Evolutionary conservation across 768 basidiomycete genomes (phyloP).

Genomic region (Trametes punicea): DNA sequence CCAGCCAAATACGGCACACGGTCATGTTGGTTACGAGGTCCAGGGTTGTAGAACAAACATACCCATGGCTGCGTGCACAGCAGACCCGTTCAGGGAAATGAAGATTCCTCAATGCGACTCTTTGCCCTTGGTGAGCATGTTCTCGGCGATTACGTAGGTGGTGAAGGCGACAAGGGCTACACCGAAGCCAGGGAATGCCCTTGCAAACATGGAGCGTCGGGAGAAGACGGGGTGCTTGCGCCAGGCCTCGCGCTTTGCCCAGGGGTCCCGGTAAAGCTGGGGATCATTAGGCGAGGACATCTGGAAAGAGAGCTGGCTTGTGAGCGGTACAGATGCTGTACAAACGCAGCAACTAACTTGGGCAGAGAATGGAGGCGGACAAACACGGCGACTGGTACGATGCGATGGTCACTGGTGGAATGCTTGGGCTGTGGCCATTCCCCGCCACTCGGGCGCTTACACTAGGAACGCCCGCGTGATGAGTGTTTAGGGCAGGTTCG

Average conservation of each 20-base stretch:
- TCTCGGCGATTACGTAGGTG: constrained; percentile 85
- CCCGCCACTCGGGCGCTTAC: constrained; percentile 8
- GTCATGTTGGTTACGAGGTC: neutral
- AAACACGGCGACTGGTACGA: constrained; percentile 4
- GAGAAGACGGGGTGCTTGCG: constrained; percentile 87
- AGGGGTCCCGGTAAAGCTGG: constrained; percentile 87
- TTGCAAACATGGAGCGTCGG: constrained; percentile 83
- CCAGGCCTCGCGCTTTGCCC: constrained; percentile 94
- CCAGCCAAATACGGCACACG: too few relatives aligned
- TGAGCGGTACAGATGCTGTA: neutral
- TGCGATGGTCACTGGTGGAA: neutral
- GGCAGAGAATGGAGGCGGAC: neutral
- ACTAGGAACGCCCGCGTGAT: constrained; percentile 8
- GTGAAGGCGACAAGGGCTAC: constrained; percentile 91
- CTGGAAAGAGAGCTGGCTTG: constrained; percentile 17
- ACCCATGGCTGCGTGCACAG: neutral
- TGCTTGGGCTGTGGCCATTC: constrained; percentile 5
- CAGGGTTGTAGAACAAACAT: neutral
- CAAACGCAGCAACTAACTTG: constrained; percentile 4
- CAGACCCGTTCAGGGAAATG: neutral
- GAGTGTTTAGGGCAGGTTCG: constrained; percentile 57
- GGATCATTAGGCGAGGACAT: constrained; percentile 45
- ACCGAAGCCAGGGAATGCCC: constrained; percentile 92
- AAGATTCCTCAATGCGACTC: constrained; percentile 7
- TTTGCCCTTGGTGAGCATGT: constrained; percentile 48